Percentiles rank a stretch among this genome's conserved stretches.
These are phyloP conservation scores for Fomitiporia mediterranea DNA, from an alignment of 1,284 basidiomycete species.

Conservation along the genomic window DNA sequence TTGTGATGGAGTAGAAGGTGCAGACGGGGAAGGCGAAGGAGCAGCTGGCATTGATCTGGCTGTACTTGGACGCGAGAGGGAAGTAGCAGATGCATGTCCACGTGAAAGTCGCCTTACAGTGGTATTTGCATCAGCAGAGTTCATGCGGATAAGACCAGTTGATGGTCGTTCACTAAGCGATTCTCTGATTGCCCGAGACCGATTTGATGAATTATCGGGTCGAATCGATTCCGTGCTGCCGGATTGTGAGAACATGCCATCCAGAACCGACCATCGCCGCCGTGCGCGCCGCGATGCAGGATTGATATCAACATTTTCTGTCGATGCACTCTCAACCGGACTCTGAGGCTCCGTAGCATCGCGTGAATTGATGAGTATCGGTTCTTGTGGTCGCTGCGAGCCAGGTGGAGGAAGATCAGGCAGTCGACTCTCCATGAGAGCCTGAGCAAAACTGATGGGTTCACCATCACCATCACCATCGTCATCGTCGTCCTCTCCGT, in stretches of 20 bases:
- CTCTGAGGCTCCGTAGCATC: constrained; percentile 15
- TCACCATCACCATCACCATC: constrained; percentile 58
- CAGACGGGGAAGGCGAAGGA: constrained; percentile 24
- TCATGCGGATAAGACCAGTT: constrained; percentile 9
- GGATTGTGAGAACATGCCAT: constrained; percentile 35
- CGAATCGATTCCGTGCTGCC: constrained; percentile 8
- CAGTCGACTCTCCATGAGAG: constrained; percentile 69
- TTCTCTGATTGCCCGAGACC: background rate
- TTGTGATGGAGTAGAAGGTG: constrained; percentile 36
- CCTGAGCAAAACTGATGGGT: constrained; percentile 64
- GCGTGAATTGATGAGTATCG: constrained; percentile 42
- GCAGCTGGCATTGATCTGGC: constrained; percentile 7
- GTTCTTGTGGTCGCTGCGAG: constrained; percentile 57
- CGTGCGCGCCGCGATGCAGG: constrained; percentile 16
- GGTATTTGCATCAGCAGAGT: constrained; percentile 6
- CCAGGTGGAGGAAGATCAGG: constrained; percentile 69
- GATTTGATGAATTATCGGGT: constrained; percentile 22
- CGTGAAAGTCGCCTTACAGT: constrained; percentile 1
- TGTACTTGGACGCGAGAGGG: constrained; percentile 8
- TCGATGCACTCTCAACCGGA: constrained; percentile 11
- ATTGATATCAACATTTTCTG: background rate
- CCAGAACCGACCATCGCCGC: constrained; percentile 43
- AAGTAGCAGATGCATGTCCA: background rate
- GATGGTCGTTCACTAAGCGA: constrained; percentile 5
- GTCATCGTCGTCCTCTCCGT: constrained; percentile 38